Conservation (phyloP, 2,329 filamentous ascomycete genomes). For the Alternaria alternata region DNA sequence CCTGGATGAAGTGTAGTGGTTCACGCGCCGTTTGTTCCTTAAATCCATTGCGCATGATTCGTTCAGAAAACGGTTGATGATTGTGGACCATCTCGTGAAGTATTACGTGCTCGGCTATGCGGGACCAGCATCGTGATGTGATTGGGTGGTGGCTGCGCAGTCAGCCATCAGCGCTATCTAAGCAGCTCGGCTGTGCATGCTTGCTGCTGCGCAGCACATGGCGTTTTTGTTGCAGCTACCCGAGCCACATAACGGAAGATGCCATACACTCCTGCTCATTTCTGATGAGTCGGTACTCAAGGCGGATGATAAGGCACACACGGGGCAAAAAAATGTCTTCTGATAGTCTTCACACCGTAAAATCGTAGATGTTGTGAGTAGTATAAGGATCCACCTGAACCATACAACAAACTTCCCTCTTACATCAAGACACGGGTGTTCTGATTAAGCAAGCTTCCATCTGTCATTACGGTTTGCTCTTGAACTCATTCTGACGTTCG, state of each 20-base stretch:
- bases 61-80: neutral
- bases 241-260: neutral
- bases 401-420: neutral
- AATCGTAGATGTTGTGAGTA: no score
- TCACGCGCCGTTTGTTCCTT: neutral
- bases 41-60: neutral
- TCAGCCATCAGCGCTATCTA: neutral
- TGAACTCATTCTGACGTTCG: conserved; percentile 1
- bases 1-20: neutral
- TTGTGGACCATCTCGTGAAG: neutral
- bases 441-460: conserved; percentile 6
- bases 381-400: conserved; percentile 7
- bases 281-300: neutral
- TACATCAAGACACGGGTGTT: neutral
- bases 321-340: neutral
- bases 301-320: neutral
- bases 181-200: neutral
- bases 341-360: no score
- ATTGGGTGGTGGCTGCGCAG: neutral
- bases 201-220: neutral
- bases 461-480: conserved; percentile 9
- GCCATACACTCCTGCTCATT: no score
- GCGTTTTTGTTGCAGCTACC: neutral
- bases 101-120: neutral
- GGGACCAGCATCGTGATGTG: neutral